Evolutionary conservation across 2,329 filamentous ascomycete genomes (phyloP).

Genomic region (Pseudocercospora fuligena): DNA sequence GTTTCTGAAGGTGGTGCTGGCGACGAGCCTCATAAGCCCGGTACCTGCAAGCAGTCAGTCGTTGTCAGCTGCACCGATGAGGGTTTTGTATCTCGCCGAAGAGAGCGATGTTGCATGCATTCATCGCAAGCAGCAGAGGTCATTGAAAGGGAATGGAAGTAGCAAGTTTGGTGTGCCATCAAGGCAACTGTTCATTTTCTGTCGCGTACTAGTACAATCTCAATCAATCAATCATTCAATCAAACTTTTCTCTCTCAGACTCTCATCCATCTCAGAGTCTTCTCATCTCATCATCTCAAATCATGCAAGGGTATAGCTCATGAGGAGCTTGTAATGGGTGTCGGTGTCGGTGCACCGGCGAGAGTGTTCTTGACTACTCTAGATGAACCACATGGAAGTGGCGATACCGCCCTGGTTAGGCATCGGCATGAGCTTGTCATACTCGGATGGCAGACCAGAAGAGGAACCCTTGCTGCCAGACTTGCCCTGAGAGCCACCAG

Average conservation of each 20-base stretch:
- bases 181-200: constrained; percentile 16
- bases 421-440: constrained; percentile 48
- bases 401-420: constrained; percentile 46
- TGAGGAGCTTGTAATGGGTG: background rate
- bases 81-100: background rate
- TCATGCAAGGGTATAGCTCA: background rate
- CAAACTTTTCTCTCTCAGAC: constrained; percentile 8
- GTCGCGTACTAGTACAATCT: constrained; percentile 5
- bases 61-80: background rate
- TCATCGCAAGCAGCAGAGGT: background rate
- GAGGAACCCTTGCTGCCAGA: constrained; percentile 43
- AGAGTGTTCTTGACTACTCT: constrained; percentile 2
- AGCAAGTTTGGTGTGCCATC: constrained; percentile 10
- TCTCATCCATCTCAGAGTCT: background rate
- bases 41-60: background rate
- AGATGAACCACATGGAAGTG: constrained; percentile 58
- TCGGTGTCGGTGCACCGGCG: background rate
- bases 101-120: background rate
- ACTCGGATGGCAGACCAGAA: constrained; percentile 28
- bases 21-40: background rate
- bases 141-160: background rate
- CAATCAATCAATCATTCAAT: background rate
- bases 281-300: background rate
- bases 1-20: no score
- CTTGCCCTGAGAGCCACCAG: constrained; percentile 27